A percentile compares a stretch with the other conserved stretches of the same genome.
Evolutionary conservation across 2,329 filamentous ascomycete genomes (phyloP).

Genomic region (Periconia macrospinosa): DNA sequence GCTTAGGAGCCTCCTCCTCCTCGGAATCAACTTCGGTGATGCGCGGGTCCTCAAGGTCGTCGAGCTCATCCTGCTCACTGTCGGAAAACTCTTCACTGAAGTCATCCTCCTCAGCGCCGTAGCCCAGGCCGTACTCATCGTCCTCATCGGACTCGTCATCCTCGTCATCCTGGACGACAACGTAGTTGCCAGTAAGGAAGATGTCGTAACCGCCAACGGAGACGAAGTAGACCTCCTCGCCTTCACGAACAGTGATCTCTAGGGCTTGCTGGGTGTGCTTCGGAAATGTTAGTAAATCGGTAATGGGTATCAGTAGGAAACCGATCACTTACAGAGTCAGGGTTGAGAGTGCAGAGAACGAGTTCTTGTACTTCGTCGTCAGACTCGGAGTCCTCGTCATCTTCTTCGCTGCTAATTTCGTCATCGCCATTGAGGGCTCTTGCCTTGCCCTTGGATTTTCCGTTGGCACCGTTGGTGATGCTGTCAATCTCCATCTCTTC

Average conservation of each 20-base stretch:
- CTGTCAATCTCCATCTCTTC: conserved; percentile 76
- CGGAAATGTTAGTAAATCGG: conserved; percentile 27
- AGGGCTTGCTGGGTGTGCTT: conserved; percentile 95
- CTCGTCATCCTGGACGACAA: conserved; percentile 66
- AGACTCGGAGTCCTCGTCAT: conserved; percentile 49
- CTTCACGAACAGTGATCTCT: conserved; percentile 86
- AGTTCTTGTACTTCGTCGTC: conserved; percentile 76
- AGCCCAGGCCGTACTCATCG: conserved; percentile 58
- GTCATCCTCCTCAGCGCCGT: conserved; percentile 77
- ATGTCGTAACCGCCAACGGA: conserved; percentile 88
- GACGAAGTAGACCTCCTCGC: conserved; percentile 89
- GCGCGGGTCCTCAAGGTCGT: conserved; percentile 73
- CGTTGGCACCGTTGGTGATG: conserved; percentile 57
- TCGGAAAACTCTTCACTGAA: conserved; percentile 58
- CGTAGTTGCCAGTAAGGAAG: conserved; percentile 94
- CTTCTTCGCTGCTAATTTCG: conserved; percentile 73
- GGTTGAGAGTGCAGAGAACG: conserved; percentile 94
- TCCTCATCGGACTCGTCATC: conserved; percentile 65
- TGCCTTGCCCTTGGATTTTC: conserved; percentile 46
- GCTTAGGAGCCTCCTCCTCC: conserved; percentile 67
- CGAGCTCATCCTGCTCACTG: conserved; percentile 52
- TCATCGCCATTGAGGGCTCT: conserved; percentile 68
- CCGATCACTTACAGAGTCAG: conserved; percentile 72
- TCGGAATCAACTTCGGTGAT: conserved; percentile 82
- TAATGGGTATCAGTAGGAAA: conserved; percentile 7